Base-by-base conservation (phyloP, 106 monocot genomes). In the Cymbidium sinense region DNA sequence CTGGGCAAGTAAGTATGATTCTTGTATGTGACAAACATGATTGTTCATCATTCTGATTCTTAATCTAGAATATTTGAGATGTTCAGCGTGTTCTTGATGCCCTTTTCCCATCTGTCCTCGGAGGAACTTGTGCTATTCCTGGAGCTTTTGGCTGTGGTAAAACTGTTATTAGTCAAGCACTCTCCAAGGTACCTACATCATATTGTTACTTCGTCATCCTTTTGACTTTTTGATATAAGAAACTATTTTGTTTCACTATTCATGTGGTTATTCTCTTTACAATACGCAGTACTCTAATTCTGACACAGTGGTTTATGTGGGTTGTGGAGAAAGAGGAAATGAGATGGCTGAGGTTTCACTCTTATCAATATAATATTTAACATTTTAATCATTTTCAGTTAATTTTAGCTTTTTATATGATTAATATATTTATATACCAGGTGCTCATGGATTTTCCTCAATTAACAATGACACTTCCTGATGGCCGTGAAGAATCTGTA, bases 281-380 rank as follows among this genome's bases (percentile, higher is more conserved):
- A 58, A 21, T 82, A 20, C 79, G 43, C 95, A 99, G 99, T 99
- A 99, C 73, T 99, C 99, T 51, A 99, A 95, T 73, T 99, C 99
- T 41, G 92, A 99, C 73, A 95, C 95, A 12, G 99, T 95, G 65
- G 99, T 99, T 64, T 99, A 99, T 75, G 99, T 99, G 47, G 99
- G 95, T 27, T 99, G 99, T 90, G 99, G 99, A 86, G 99, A 99
- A 86, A 92, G 99, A 95, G 99, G 99, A 82, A 99, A 99, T 83
- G 99, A 99, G 81, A 99, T 95, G 99, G 99, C 99, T 69, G 99
- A 99, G 92, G 99, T 99, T 58, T 44, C 27, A 74, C 44, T 28
- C 9, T 70, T 79, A 54, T 9, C 39, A 36, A 31, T 41, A n/a
- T 36, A 71, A 20, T 47, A 77, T n/a, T 78, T 20, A 71, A 78